Evolutionary conservation across 2,329 filamentous ascomycete species (phyloP), one percentile per base, ranked within the genome.

Genomic region (Colletotrichum sansevieriae): DNA sequence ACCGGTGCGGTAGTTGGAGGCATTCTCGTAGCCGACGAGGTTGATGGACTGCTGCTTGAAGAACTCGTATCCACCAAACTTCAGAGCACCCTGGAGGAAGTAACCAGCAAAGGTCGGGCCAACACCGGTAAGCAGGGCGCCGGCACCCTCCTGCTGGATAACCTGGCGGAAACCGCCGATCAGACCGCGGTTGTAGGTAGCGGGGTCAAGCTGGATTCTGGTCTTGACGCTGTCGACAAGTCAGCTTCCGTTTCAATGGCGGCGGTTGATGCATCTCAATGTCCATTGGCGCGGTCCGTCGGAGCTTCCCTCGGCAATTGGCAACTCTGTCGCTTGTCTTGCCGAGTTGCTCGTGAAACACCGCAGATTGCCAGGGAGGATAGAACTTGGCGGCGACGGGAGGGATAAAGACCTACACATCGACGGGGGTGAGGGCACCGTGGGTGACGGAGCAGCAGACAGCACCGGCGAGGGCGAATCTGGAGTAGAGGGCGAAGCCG

Each of bases 371-470:
- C 33, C 25, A 52, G 46, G 9, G n/a, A 3, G 47, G 10, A 10
- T 11, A n/a, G 15, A 11, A 39, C 13, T 11, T 29, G 1, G 37
- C 22, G 46, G 46, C 20, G 37, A n/a, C 18, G 10, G 47, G 52
- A 12, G 7, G 49, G 33, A 22, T 29, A n/a, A 58, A 64, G 47
- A 93, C 95, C 84, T 96, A 98, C 95, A 99, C 96, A 92, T 99
- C 96, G 83, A 99, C 94, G 80, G 96, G 96, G 76, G 96, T 99
- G 78, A 98, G 91, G 79, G 88, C 92, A 83, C 95, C 96, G 90
- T 99, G 96, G 80, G 96, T 99, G 85, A 98, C 86, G 77, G 95
- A 96, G 85, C 96, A 99, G 91, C 96, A 98, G 87, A 98, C 86
- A 77, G 96, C 96, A 85, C 96, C 96, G 78, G 96, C 95, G 78